Evolutionary conservation across 345 rosid species (phyloP).

Genomic region (Syzygium oleosum): DNA sequence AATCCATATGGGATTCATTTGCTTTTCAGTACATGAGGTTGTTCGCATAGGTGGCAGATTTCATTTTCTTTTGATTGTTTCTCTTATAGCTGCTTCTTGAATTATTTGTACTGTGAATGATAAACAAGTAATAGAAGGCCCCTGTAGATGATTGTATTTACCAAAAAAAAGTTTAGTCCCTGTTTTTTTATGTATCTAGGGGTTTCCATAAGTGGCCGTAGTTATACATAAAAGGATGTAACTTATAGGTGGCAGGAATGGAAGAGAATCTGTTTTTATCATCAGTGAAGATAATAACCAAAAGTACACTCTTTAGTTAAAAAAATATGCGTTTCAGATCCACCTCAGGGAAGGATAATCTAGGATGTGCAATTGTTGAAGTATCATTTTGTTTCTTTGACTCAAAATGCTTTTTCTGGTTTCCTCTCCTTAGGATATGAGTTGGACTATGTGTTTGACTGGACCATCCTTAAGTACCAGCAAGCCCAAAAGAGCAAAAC

Average conservation of each 20-base stretch:
- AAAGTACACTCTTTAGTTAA: not conserved
- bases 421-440: conserved; percentile 52
- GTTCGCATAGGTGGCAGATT: not conserved
- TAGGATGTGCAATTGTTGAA: not conserved
- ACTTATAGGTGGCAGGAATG: not conserved
- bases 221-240: not conserved
- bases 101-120: not conserved
- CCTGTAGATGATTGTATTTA: not conserved
- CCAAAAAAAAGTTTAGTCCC: not conserved
- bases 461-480: conserved; percentile 93
- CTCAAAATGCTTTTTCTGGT: not conserved
- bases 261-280: not conserved
- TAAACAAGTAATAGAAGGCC: not conserved
- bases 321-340: not conserved
- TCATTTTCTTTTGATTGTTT: not conserved
- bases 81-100: not conserved
- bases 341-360: not conserved
- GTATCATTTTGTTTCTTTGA: not conserved
- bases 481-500: conserved; percentile 59
- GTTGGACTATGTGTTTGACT: conserved; percentile 82
- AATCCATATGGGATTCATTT: not conserved
- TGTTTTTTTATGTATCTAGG: not conserved
- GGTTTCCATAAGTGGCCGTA: not conserved
- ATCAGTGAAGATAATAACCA: not conserved
- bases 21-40: not conserved